phyloP scores from a whole-genome alignment of 129 eudicot genomes.

The Daucus carota region DH1_v3.0 NC_030385.2:4072001-4072500 shows the following conservation, averaged over 20 bases:
- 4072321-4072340: not conserved
- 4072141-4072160: not conserved
- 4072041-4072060: not conserved
- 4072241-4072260: not conserved
- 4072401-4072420: not conserved
- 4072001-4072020: too few relatives aligned
- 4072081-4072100: not conserved
- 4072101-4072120: not conserved
- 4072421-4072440: not conserved
- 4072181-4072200: not conserved
- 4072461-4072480: not conserved
- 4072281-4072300: not conserved
- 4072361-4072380: not conserved
- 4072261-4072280: not conserved
- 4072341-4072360: not conserved
- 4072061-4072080: not conserved
- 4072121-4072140: not conserved
- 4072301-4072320: not conserved
- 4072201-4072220: not conserved
- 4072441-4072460: not conserved
- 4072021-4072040: too few relatives aligned
- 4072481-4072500: constrained; percentile 96
- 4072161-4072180: not conserved
- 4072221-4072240: not conserved
- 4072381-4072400: not conserved